Conservation (phyloP, 306 rosid species). For the Cicer judaicum region DNA sequence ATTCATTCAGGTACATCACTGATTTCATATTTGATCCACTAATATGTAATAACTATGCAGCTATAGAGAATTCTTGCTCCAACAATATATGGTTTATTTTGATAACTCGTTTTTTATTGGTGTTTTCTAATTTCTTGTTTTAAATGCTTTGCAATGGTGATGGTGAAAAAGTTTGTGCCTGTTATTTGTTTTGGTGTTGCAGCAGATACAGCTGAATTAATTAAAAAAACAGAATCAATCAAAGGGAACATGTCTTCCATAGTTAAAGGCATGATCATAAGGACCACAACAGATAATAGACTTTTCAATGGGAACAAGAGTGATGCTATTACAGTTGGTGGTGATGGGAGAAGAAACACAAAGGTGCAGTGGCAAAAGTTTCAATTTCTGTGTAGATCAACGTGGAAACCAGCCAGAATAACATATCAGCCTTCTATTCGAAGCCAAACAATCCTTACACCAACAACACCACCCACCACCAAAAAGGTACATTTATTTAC, state of each 20-base stretch:
- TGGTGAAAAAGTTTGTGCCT: not conserved
- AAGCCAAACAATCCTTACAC: slow-evolving; percentile 60
- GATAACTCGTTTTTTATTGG: no score
- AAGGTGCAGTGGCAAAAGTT: slow-evolving; percentile 14
- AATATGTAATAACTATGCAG: no score
- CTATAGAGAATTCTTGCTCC: no score
- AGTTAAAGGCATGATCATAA: slow-evolving; percentile 63
- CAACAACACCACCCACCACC: slow-evolving; percentile 70
- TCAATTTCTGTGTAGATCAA: slow-evolving; percentile 2
- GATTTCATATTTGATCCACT: not conserved
- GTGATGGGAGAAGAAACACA: slow-evolving; percentile 20
- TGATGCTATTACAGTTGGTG: not conserved
- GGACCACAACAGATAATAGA: slow-evolving; percentile 52
- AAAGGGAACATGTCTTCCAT: slow-evolving; percentile 52
- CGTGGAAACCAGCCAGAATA: slow-evolving; percentile 42
- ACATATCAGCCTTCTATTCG: slow-evolving; percentile 33
- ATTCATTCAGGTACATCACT: slow-evolving; percentile 48
- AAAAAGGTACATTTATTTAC: slow-evolving; percentile 57
- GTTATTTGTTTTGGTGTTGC: not conserved
- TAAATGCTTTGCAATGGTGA: not conserved
- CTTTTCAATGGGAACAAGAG: slow-evolving; percentile 44
- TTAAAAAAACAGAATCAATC: not conserved
- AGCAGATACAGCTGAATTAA: not conserved
- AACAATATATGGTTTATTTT: no score
- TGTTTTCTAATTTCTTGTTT: not conserved